A percentile compares a stretch with the other conserved stretches of the same genome.
Conservation (phyloP, 768 basidiomycete genomes). For the Lactifluus subvellereus region DNA sequence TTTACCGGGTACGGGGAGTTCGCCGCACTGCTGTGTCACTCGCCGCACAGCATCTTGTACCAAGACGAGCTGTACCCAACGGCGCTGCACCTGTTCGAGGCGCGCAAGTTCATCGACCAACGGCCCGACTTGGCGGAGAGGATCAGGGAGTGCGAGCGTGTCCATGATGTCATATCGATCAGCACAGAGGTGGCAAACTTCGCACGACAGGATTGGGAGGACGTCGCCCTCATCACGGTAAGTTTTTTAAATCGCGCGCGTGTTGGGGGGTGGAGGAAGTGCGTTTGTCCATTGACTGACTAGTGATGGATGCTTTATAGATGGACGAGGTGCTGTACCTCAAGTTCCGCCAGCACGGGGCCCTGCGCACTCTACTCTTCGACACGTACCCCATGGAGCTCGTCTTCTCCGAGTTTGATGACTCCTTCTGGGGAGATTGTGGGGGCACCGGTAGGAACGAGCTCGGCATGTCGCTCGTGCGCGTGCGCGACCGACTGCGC, state of each 20-base stretch:
- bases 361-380: constrained; percentile 50
- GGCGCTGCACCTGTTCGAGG: constrained; percentile 71
- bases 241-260: constrained; percentile 26
- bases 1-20: constrained; percentile 28
- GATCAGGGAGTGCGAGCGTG: constrained; percentile 42
- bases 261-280: neutral
- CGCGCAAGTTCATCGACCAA: constrained; percentile 54
- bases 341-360: constrained; percentile 68
- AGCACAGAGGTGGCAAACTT: constrained; percentile 30
- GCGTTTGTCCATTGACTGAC: neutral
- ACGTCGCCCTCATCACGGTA: constrained; percentile 46
- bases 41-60: constrained; percentile 57
- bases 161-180: constrained; percentile 35
- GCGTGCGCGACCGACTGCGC: constrained; percentile 46
- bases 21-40: constrained; percentile 58
- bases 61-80: constrained; percentile 54
- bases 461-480: constrained; percentile 55
- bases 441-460: constrained; percentile 51
- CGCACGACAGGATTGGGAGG: constrained; percentile 52
- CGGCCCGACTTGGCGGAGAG: constrained; percentile 47
- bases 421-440: constrained; percentile 65
- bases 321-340: constrained; percentile 60
- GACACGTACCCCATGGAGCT: constrained; percentile 41
- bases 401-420: constrained; percentile 48
- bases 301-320: constrained; percentile 31